A percentile compares a stretch with the other conserved stretches of the same genome.
Evolutionary conservation across 2,329 filamentous ascomycete genomes (phyloP).

Genomic region (Ceratocystis colombiana): DNA sequence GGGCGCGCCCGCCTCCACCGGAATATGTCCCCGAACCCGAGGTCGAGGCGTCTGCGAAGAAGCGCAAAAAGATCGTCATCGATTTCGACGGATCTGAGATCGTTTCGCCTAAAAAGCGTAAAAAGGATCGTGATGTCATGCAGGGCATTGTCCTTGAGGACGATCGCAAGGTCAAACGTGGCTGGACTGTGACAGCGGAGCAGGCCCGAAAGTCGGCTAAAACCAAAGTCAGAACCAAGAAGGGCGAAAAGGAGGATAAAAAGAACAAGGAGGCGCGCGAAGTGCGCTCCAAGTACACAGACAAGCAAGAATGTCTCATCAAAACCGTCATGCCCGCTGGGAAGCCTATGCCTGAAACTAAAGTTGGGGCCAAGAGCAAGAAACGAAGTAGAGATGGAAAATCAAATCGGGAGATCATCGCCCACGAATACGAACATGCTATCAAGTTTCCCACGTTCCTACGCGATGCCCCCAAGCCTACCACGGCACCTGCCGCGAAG

Average conservation of each 20-base stretch:
- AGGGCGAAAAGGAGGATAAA: conserved; percentile 39
- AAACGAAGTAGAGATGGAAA: conserved; percentile 51
- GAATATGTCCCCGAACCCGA: conserved; percentile 35
- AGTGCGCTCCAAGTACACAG: conserved; percentile 67
- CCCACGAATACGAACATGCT: conserved; percentile 86
- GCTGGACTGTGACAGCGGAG: conserved; percentile 65
- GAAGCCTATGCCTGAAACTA: conserved; percentile 35
- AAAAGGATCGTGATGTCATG: conserved; percentile 43
- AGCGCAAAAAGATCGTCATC: conserved; percentile 35
- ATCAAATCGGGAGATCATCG: conserved; percentile 46
- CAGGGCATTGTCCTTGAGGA: conserved; percentile 61
- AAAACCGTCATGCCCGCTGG: conserved; percentile 59
- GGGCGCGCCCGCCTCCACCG: conserved; percentile 50
- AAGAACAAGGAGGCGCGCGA: conserved; percentile 47
- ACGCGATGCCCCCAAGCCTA: conserved; percentile 39
- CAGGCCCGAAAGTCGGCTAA: conserved; percentile 40
- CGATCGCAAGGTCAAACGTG: conserved; percentile 72
- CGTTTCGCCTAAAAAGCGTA: conserved; percentile 38
- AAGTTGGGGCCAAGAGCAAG: conserved; percentile 42
- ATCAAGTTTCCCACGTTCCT: conserved; percentile 75
- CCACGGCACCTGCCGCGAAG: conserved; percentile 27
- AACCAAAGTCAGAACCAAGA: conserved; percentile 34
- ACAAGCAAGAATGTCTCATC: conserved; percentile 71
- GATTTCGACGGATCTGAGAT: conserved; percentile 31
- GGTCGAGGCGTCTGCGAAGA: conserved; percentile 32